Conservation (phyloP, 2,329 filamentous ascomycete genomes). For the Simplicillium sp. region DNA sequence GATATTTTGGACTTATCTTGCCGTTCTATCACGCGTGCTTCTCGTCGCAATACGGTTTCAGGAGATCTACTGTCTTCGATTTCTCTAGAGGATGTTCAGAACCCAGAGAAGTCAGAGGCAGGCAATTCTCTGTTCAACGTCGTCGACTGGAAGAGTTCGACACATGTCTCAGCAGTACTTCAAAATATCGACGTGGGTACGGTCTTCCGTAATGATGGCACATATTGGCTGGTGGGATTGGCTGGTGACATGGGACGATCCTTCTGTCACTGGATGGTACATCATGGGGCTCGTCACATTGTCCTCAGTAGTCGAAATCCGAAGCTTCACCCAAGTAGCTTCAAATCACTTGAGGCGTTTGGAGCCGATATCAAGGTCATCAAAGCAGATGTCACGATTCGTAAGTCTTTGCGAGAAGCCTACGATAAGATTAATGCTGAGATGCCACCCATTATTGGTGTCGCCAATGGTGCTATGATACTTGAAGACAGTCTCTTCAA, state of each 20-base stretch:
- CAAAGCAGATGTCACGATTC: background rate
- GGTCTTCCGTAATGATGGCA: background rate
- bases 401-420: background rate
- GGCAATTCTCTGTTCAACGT: background rate
- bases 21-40: too few species aligned
- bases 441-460: slow-evolving; percentile 1
- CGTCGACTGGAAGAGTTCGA: background rate
- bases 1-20: too few species aligned
- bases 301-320: slow-evolving; percentile 1
- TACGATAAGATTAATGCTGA: background rate
- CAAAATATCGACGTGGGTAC: background rate
- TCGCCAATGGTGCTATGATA: slow-evolving; percentile 2
- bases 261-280: slow-evolving; percentile 1
- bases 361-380: background rate
- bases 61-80: too few species aligned
- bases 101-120: background rate
- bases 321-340: background rate
- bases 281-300: background rate
- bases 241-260: slow-evolving; percentile 1
- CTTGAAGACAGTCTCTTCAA: slow-evolving; percentile 2
- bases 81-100: too few species aligned
- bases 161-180: background rate
- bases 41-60: too few species aligned
- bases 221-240: background rate
- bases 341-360: background rate